phyloP scores from a whole-genome alignment of 139 green algal genomes.

The Coelastrella sp. region DNA sequence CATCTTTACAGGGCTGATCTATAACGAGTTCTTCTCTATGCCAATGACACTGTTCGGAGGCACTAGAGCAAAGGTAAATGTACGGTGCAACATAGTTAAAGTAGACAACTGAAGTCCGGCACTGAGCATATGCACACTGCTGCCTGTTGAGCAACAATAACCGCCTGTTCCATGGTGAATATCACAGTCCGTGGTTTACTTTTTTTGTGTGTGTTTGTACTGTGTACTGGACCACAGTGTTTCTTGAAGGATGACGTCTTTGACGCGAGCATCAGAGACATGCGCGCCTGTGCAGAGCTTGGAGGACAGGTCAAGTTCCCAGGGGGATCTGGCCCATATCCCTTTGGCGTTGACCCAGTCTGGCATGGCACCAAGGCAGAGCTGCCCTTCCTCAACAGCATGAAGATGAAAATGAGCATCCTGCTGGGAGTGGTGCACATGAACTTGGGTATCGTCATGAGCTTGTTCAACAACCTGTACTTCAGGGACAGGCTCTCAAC shows the following conservation, averaged over 20 bases:
- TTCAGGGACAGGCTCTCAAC: conserved; percentile 91
- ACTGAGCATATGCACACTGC: not conserved
- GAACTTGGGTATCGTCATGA: conserved; percentile 96
- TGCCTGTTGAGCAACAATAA: not conserved
- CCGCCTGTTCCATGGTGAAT: not conserved
- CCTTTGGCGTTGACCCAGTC: conserved; percentile 94
- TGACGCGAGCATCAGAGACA: conserved; percentile 14
- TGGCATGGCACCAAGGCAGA: conserved; percentile 97
- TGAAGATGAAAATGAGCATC: conserved; percentile 99
- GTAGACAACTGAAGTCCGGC: not conserved
- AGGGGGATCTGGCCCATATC: conserved; percentile 64
- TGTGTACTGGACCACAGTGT: conserved; percentile 5
- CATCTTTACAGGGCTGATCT: conserved; percentile 95
- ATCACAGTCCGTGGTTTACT: not conserved
- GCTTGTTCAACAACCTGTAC: conserved; percentile 91
- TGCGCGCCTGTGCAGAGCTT: conserved; percentile 47
- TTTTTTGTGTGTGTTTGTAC: not conserved
- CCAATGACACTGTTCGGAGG: conserved; percentile 88
- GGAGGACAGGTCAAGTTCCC: conserved; percentile 36
- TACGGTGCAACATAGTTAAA: not conserved
- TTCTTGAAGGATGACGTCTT: conserved; percentile 3
- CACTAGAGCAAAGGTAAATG: conserved; percentile 30
- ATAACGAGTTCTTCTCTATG: conserved; percentile 99
- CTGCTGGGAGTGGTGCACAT: conserved; percentile 95
- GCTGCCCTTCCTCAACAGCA: conserved; percentile 95